A percentile compares a stretch with the other conserved stretches of the same genome.
Evolutionary conservation across 2,329 filamentous ascomycete genomes (phyloP).

Genomic region (Domatiomyces globalis): DNA sequence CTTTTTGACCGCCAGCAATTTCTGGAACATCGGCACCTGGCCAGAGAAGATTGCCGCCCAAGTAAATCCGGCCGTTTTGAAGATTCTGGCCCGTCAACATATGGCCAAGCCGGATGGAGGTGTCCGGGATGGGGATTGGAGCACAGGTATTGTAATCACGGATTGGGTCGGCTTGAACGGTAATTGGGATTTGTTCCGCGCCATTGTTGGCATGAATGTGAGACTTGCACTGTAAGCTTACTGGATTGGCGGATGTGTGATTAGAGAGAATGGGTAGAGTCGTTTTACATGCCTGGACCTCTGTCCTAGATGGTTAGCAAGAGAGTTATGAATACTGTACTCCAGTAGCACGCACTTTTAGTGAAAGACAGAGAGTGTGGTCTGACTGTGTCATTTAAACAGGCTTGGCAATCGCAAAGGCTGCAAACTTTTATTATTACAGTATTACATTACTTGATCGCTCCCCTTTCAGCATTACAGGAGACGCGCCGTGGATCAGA

Average conservation of each 20-base stretch:
- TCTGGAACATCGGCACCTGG: conserved; percentile 87
- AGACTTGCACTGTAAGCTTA: conserved; percentile 27
- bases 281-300: not conserved
- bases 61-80: conserved; percentile 62
- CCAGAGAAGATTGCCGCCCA: conserved; percentile 79
- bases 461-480: no score
- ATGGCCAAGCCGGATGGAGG: conserved; percentile 21
- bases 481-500: no score
- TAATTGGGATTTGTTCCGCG: conserved; percentile 80
- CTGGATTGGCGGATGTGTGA: not conserved
- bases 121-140: conserved; percentile 49
- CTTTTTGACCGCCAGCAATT: conserved; percentile 82
- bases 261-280: not conserved
- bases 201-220: conserved; percentile 84
- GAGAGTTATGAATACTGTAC: not conserved
- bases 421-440: no score
- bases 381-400: no score
- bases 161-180: conserved; percentile 82
- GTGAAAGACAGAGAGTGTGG: not conserved
- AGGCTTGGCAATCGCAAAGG: no score
- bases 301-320: not conserved
- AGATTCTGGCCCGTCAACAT: conserved; percentile 44
- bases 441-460: no score
- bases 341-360: not conserved
- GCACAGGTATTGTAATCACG: conserved; percentile 76